Base-by-base conservation (phyloP, 495 filamentous ascomycete genomes). In the Melanomma pulvis-pyrius region DNA sequence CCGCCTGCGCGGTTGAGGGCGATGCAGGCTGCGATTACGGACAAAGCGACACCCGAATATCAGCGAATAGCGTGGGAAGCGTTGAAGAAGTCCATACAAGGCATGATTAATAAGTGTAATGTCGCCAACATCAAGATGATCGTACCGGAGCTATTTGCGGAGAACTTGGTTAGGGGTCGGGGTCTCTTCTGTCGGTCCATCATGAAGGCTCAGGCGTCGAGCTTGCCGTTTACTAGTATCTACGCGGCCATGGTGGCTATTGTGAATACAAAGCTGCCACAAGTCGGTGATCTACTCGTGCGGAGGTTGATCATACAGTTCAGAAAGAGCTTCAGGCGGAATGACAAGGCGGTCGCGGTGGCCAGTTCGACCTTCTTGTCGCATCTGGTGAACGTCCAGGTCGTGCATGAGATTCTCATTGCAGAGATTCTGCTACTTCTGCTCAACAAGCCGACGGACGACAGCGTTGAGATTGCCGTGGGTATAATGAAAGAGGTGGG, bases 21-120 rank as follows among this genome's bases (percentile, higher is more conserved):
- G 13, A 82, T 99, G 61, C 94, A 99, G 77, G 90, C 93, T 34
- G 90, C 96, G 76, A 96, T 99, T 75, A 98, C 93, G 54, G 94
- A 99, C 77, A 96, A 96, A 81, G 86, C 79, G 48, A 94, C 88
- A 76, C 96, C 96, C 77, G 96, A 99, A 77, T 99, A 96, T 76
- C 94, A 99, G 81, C 90, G 96, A 54, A 94, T 99, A 91, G 92
- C 93, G 1, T 98, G 96, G 96, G 96, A 98, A 75, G 93, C 94
- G 11, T 76, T 98, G 74, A 99, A 99, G 80, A 99, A 99, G 81
- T 93, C 90, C 21, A 96, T 99, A 80, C 97, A 99, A 74, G 94
- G 94, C 71, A 79, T 99, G 29, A 93, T 98, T 80, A 99, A 99
- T 81, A 99, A 99, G 77, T 88, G 97, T 79, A 99, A 97, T 77